Conservation (phyloP, 169 alveolate genomes). For the Cryptosporidium sp. region DNA sequence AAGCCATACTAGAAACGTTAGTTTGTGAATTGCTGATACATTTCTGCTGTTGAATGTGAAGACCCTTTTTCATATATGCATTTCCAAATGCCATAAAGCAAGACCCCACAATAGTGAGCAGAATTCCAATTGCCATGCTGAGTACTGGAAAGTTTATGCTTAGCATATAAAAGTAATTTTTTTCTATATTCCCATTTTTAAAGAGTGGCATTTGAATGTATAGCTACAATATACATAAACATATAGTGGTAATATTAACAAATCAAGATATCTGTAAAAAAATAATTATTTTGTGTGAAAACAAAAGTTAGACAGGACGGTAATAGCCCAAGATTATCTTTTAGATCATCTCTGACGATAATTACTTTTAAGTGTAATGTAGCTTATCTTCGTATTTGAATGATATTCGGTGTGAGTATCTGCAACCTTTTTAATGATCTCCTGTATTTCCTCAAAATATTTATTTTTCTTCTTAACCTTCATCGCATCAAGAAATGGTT, state of each 20-base stretch:
- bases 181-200: not conserved
- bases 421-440: constrained; percentile 67
- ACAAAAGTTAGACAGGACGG: constrained; percentile 61
- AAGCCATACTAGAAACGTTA: constrained; percentile 59
- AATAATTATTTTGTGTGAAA: constrained; percentile 21
- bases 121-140: constrained; percentile 82
- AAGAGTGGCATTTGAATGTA: not conserved
- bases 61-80: constrained; percentile 85
- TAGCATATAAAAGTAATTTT: not conserved
- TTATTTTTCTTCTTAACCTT: constrained; percentile 63
- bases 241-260: not conserved
- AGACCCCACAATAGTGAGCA: constrained; percentile 84
- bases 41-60: constrained; percentile 80
- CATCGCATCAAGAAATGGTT: constrained; percentile 72
- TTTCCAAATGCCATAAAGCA: constrained; percentile 87
- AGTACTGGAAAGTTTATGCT: constrained; percentile 69
- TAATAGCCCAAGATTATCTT: not conserved
- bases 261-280: not conserved
- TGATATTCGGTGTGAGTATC: constrained; percentile 74
- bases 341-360: constrained; percentile 51
- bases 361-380: constrained; percentile 54
- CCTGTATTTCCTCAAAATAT: constrained; percentile 71
- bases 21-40: not conserved
- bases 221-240: not conserved
- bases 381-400: constrained; percentile 58